Conservation (phyloP, 108 stramenopile genomes). For the Nitzschia palea region DNA sequence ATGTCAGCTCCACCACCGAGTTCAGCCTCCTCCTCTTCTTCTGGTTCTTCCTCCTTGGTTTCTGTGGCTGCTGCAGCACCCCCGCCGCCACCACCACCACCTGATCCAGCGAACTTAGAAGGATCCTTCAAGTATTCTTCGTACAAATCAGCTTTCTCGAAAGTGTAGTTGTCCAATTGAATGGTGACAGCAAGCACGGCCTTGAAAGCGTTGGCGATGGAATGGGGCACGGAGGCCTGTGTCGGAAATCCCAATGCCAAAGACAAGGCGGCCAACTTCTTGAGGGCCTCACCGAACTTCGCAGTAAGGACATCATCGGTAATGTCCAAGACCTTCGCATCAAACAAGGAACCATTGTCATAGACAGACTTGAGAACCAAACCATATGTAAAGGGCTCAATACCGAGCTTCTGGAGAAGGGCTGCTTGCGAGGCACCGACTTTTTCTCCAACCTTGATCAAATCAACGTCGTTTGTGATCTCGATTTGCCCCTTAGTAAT, state of each 20-base stretch:
- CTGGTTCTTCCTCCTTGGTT: slow-evolving; percentile 50
- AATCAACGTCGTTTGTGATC: slow-evolving; percentile 94
- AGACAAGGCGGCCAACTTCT: slow-evolving; percentile 82
- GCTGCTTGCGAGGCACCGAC: slow-evolving; percentile 93
- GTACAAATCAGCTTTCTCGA: slow-evolving; percentile 86
- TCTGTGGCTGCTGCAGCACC: slow-evolving; percentile 48
- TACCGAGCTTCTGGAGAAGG: slow-evolving; percentile 94
- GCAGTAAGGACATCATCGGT: slow-evolving; percentile 91
- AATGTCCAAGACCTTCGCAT: slow-evolving; percentile 95
- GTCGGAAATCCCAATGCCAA: slow-evolving; percentile 92
- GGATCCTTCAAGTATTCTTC: slow-evolving; percentile 87
- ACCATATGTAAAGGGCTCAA: slow-evolving; percentile 99
- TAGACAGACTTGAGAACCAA: slow-evolving; percentile 88
- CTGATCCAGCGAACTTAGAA: slow-evolving; percentile 71
- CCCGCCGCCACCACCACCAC: slow-evolving; percentile 70
- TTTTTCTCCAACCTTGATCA: slow-evolving; percentile 91
- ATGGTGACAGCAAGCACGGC: slow-evolving; percentile 89
- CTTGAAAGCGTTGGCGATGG: slow-evolving; percentile 98
- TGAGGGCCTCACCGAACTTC: slow-evolving; percentile 89
- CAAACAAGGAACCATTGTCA: slow-evolving; percentile 96
- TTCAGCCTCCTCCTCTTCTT: slow-evolving; percentile 59
- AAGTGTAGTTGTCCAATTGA: slow-evolving; percentile 88
- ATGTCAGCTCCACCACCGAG: slow-evolving; percentile 51
- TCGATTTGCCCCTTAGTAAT: slow-evolving; percentile 97
- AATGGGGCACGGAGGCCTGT: slow-evolving; percentile 95